phyloP scores from a whole-genome alignment of 768 basidiomycete genomes.

The Leucocoprinus sp. region DNA sequence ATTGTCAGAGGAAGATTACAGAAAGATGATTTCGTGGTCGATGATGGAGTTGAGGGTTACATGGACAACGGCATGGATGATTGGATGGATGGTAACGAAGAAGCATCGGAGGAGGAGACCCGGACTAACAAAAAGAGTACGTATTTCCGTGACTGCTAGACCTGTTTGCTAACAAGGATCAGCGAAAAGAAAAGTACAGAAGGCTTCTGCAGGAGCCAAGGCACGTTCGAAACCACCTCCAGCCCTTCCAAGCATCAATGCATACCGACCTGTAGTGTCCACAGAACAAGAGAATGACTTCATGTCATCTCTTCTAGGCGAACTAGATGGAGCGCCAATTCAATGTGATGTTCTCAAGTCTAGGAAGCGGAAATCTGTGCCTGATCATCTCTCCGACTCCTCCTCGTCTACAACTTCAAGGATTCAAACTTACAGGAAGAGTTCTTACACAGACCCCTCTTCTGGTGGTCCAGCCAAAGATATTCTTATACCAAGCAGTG shows the following conservation, averaged over 20 bases:
- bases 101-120: conserved; percentile 43
- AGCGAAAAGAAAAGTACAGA: conserved; percentile 38
- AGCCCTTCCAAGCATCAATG: conserved; percentile 57
- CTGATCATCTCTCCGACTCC: conserved; percentile 30
- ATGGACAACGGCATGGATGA: conserved; percentile 97
- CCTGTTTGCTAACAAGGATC: neutral
- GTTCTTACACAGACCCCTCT: conserved; percentile 32
- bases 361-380: conserved; percentile 65
- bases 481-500: conserved; percentile 45
- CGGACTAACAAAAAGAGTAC: conserved; percentile 37
- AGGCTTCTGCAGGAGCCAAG: conserved; percentile 29
- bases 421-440: conserved; percentile 25
- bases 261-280: conserved; percentile 71
- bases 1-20: conserved; percentile 81
- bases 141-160: conserved; percentile 28
- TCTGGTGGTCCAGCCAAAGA: conserved; percentile 40
- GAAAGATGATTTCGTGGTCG: conserved; percentile 89
- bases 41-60: conserved; percentile 88
- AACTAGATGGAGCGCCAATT: conserved; percentile 47
- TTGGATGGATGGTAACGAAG: conserved; percentile 54
- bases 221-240: conserved; percentile 41
- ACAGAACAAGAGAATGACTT: conserved; percentile 83
- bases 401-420: conserved; percentile 27
- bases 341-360: conserved; percentile 27
- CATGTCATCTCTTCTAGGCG: conserved; percentile 73